A percentile compares a stretch with the other conserved stretches of the same genome.
phyloP scores from a whole-genome alignment of 2,329 filamentous ascomycete genomes.

The Diaporthe eres region DNA sequence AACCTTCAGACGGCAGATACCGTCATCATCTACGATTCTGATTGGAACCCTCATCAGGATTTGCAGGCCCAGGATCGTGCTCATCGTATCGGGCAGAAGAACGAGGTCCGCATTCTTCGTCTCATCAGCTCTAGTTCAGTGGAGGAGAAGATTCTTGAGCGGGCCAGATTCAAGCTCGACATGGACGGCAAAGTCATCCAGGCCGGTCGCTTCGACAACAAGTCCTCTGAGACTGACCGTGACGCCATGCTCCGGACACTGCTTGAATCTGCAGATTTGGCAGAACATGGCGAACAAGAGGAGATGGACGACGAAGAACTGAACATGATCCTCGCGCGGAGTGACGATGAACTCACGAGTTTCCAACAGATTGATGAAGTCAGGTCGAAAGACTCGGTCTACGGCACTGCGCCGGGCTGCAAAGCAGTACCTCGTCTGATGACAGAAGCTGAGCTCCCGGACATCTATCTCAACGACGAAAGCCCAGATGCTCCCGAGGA shows the following conservation, averaged over 20 bases:
- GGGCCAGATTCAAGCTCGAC: conserved; percentile 96
- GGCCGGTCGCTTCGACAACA: conserved; percentile 99
- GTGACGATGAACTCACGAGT: conserved; percentile 79
- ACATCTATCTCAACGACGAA: conserved; percentile 92
- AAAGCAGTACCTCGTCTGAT: conserved; percentile 84
- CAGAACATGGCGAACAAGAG: conserved; percentile 81
- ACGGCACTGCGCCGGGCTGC: conserved; percentile 76
- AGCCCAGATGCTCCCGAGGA: conserved; percentile 83
- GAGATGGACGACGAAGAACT: conserved; percentile 99
- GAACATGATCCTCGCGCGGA: conserved; percentile 93
- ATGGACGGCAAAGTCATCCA: conserved; percentile 99
- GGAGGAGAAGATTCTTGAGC: conserved; percentile 98
- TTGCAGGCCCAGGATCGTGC: conserved; percentile 99
- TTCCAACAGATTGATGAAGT: conserved; percentile 91
- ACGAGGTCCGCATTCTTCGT: conserved; percentile 96
- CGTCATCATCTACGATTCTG: conserved; percentile 99
- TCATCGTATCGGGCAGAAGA: conserved; percentile 99
- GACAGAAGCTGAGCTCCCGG: conserved; percentile 88
- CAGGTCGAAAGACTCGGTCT: conserved; percentile 74
- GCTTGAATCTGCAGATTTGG: conserved; percentile 84
- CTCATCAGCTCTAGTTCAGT: conserved; percentile 97
- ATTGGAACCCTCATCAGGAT: conserved; percentile 99
- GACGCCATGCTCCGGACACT: conserved; percentile 96
- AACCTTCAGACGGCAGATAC: conserved; percentile 98
- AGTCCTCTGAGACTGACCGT: conserved; percentile 97